Percentiles rank a stretch among this genome's conserved stretches.
phyloP scores from a whole-genome alignment of 257 asterid species.

The Penstemon newberryi region DNA sequence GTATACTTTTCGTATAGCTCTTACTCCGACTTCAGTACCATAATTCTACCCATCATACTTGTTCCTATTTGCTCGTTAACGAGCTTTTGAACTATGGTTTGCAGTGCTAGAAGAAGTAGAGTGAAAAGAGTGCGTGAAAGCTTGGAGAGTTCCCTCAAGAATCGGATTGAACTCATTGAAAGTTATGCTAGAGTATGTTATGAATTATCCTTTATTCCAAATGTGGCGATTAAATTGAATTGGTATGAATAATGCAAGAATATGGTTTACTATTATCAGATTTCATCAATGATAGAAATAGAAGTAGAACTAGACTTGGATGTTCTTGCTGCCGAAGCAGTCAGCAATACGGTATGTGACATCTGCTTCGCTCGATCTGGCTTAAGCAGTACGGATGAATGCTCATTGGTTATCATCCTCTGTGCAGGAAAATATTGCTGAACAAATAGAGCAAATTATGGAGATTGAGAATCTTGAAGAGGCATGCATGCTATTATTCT shows the following conservation, averaged over 20 bases:
- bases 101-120: conserved; percentile 78
- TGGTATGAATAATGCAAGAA: conserved; percentile 1
- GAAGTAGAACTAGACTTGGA: conserved; percentile 93
- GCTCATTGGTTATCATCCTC: conserved; percentile 16
- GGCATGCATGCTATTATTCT: conserved; percentile 40
- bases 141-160: conserved; percentile 72
- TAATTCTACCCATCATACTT: background rate
- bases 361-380: background rate
- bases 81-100: conserved; percentile 13
- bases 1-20: conserved; percentile 35
- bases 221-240: background rate
- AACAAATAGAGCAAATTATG: conserved; percentile 86
- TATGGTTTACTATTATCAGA: conserved; percentile 48
- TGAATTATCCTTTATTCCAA: background rate
- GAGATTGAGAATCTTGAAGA: conserved; percentile 96
- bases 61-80: background rate
- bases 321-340: conserved; percentile 93
- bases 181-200: conserved; percentile 88
- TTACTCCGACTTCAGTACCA: conserved; percentile 11
- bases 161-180: conserved; percentile 85
- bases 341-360: conserved; percentile 57
- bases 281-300: conserved; percentile 92
- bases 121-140: conserved; percentile 77
- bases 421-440: conserved; percentile 79
- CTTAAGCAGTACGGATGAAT: background rate